Evolutionary conservation across 768 basidiomycete species (phyloP).

Genomic region (Mycena belliarum): DNA sequence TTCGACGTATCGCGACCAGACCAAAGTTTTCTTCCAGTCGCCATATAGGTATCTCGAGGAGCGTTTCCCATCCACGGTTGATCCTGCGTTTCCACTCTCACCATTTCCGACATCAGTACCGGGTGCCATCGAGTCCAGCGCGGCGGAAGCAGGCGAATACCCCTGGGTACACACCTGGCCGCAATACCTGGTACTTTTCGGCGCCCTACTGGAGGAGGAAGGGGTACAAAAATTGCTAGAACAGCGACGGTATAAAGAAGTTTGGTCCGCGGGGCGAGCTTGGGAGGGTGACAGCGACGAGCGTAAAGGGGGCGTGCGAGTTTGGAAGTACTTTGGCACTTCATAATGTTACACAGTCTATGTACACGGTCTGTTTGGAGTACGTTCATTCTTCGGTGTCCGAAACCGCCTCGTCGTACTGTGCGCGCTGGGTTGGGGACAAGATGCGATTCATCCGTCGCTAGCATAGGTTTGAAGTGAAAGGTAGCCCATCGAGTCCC

Average conservation of each 20-base stretch:
- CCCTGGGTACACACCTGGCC: slow-evolving; percentile 82
- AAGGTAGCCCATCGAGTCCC: not conserved
- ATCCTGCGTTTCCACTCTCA: slow-evolving; percentile 66
- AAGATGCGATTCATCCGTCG: not conserved
- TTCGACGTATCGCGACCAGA: slow-evolving; percentile 73
- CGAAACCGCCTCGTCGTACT: slow-evolving; percentile 10
- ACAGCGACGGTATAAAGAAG: slow-evolving; percentile 61
- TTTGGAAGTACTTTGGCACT: slow-evolving; percentile 53
- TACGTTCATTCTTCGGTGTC: slow-evolving; percentile 9
- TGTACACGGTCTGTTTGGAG: not conserved
- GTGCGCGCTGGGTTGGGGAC: slow-evolving; percentile 1
- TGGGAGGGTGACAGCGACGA: slow-evolving; percentile 76
- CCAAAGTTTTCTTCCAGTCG: slow-evolving; percentile 74
- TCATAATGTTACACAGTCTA: not conserved
- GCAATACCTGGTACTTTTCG: slow-evolving; percentile 79
- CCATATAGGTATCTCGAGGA: slow-evolving; percentile 65
- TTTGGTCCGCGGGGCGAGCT: slow-evolving; percentile 62
- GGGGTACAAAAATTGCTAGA: slow-evolving; percentile 50
- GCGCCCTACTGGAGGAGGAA: slow-evolving; percentile 60
- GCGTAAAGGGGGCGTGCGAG: slow-evolving; percentile 66
- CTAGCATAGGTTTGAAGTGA: not conserved
- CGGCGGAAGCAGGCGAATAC: slow-evolving; percentile 29
- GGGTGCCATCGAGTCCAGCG: slow-evolving; percentile 28
- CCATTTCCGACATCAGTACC: slow-evolving; percentile 53
- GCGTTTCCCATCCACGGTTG: slow-evolving; percentile 67